phyloP scores from a whole-genome alignment of 495 filamentous ascomycete species.

The Penicillium longicatenatum region DNA sequence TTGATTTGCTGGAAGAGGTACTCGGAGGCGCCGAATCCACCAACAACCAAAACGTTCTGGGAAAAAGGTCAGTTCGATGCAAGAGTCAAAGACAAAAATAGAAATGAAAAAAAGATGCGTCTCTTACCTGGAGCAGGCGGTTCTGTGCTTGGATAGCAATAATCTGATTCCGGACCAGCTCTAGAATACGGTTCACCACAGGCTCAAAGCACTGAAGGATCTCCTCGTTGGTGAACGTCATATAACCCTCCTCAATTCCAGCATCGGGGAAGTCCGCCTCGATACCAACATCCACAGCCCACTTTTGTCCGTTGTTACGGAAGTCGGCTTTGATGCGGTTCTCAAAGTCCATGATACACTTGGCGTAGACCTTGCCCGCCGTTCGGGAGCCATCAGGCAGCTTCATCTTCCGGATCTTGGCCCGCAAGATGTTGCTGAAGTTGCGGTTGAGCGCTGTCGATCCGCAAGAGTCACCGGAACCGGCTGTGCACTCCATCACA shows the following conservation, averaged over 20 bases:
- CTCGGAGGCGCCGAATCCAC: conserved; percentile 79
- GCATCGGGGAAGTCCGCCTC: conserved; percentile 80
- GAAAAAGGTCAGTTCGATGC: conserved; percentile 24
- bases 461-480: conserved; percentile 77
- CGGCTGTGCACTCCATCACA: conserved; percentile 75
- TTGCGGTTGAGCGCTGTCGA: conserved; percentile 80
- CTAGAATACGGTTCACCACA: conserved; percentile 75
- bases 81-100: too few species aligned
- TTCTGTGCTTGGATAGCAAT: conserved; percentile 81
- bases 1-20: conserved; percentile 85
- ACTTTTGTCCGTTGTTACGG: conserved; percentile 80
- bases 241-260: conserved; percentile 78
- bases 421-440: conserved; percentile 78
- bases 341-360: conserved; percentile 86
- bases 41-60: conserved; percentile 75
- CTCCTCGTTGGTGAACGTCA: conserved; percentile 83
- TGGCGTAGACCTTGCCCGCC: conserved; percentile 76
- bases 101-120: neutral
- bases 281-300: conserved; percentile 81
- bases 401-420: conserved; percentile 82
- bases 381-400: conserved; percentile 76
- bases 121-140: conserved; percentile 64
- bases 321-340: conserved; percentile 83
- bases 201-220: conserved; percentile 82
- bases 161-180: conserved; percentile 78